Evolutionary conservation across 495 filamentous ascomycete species (phyloP).

Genomic region (Trichodelitschia bisporula): DNA sequence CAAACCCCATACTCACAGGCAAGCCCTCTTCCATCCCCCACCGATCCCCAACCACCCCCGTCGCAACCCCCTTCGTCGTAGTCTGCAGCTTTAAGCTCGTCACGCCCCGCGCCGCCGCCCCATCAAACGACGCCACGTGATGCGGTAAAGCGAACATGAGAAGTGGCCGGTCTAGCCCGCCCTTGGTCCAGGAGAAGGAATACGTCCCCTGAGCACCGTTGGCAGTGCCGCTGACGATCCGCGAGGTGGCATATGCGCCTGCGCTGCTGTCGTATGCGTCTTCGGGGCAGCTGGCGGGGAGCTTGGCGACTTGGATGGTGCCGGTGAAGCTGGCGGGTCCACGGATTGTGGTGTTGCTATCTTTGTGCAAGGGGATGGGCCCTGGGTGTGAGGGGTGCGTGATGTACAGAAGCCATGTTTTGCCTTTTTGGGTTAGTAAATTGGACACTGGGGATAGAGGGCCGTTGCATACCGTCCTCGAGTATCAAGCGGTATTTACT

Average conservation of each 20-base stretch:
- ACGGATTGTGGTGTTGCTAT: background rate
- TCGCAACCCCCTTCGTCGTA: conserved; percentile 1
- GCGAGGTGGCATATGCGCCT: background rate
- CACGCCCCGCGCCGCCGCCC: background rate
- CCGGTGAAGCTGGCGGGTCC: conserved; percentile 1
- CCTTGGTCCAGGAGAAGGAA: background rate
- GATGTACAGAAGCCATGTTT: background rate
- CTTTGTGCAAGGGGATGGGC: background rate
- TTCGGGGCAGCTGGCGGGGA: background rate
- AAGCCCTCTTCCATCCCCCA: conserved; percentile 1
- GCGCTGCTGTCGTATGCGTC: background rate
- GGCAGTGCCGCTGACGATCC: background rate
- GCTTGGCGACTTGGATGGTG: conserved; percentile 1
- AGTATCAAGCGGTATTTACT: background rate
- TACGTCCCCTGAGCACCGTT: background rate
- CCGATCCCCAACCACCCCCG: conserved; percentile 1
- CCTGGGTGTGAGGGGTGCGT: background rate
- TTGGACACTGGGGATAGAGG: no score
- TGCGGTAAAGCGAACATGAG: conserved; percentile 3
- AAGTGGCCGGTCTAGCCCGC: background rate
- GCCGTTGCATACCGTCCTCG: conserved; percentile 1
- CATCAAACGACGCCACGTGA: conserved; percentile 1
- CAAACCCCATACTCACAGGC: conserved; percentile 1
- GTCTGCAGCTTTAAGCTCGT: background rate
- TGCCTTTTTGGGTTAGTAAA: no score